A percentile compares a stretch with the other conserved stretches of the same genome.
phyloP scores from a whole-genome alignment of 345 rosid species.

The Linum trigynum region DNA sequence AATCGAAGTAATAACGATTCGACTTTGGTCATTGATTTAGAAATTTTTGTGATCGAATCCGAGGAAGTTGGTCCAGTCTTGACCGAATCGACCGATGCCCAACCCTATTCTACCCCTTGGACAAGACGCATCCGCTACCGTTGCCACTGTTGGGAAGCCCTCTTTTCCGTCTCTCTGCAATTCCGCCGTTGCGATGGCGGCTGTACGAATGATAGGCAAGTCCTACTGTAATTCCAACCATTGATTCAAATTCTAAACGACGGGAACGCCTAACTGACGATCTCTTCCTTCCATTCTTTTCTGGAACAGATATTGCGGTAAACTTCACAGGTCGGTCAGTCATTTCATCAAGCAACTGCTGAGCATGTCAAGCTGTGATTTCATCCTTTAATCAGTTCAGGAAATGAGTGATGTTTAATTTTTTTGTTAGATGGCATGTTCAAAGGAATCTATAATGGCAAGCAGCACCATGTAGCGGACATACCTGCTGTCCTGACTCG shows the following conservation, averaged over 20 bases:
- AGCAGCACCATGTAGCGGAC: constrained; percentile 68
- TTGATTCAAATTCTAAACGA: not conserved
- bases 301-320: constrained; percentile 77
- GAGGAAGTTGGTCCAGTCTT: no score
- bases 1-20: no score
- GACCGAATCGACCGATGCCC: no score
- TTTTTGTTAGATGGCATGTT: constrained; percentile 83
- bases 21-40: no score
- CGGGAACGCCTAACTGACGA: not conserved
- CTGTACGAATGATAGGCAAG: constrained; percentile 80
- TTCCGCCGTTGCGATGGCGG: constrained; percentile 39
- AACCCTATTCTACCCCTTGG: no score
- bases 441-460: constrained; percentile 81
- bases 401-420: not conserved
- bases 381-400: not conserved
- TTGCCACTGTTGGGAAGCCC: no score
- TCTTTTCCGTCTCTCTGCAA: not conserved
- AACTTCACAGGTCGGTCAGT: constrained; percentile 76
- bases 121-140: no score
- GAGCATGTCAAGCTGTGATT: not conserved
- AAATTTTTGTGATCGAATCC: no score
- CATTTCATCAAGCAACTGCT: constrained; percentile 49
- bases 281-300: not conserved
- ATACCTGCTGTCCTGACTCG: constrained; percentile 61
- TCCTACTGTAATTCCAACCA: constrained; percentile 2